Evolutionary conservation across 805 yeast genomes (phyloP).

Genomic region (Candida odintsovae): DNA sequence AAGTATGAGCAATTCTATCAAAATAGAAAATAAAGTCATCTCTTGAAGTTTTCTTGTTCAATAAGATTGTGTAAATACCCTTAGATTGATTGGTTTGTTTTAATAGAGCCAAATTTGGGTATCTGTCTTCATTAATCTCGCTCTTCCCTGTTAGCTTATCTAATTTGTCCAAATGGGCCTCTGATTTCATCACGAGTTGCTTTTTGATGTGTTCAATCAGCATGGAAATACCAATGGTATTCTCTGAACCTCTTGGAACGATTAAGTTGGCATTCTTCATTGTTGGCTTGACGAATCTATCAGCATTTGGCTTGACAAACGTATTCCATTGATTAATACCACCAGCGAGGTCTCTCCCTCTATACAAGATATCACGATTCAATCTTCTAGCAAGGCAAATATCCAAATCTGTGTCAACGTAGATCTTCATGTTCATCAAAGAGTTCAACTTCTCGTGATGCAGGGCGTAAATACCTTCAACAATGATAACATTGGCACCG

Average conservation of each 20-base stretch:
- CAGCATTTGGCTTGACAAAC: slow-evolving; percentile 91
- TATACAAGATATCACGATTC: slow-evolving; percentile 75
- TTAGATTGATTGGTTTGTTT: slow-evolving; percentile 55
- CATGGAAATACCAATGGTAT: slow-evolving; percentile 70
- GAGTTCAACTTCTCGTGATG: slow-evolving; percentile 63
- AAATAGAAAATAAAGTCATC: slow-evolving; percentile 85
- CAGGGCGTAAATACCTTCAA: slow-evolving; percentile 88
- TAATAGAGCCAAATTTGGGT: slow-evolving; percentile 23
- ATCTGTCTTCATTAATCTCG: slow-evolving; percentile 19
- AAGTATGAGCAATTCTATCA: slow-evolving; percentile 68
- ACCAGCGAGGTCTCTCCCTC: slow-evolving; percentile 82
- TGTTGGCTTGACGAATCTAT: slow-evolving; percentile 66
- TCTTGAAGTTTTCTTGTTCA: slow-evolving; percentile 48
- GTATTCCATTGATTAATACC: slow-evolving; percentile 84
- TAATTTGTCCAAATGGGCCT: slow-evolving; percentile 60
- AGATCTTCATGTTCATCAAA: slow-evolving; percentile 80
- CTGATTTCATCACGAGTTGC: slow-evolving; percentile 61
- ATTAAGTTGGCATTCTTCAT: slow-evolving; percentile 78
- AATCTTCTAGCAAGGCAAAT: slow-evolving; percentile 86
- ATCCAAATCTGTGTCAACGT: slow-evolving; percentile 91
- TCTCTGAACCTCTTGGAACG: slow-evolving; percentile 88
- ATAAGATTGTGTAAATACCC: slow-evolving; percentile 67
- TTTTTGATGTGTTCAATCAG: slow-evolving; percentile 74
- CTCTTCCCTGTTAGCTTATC: slow-evolving; percentile 44
- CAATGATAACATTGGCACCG: slow-evolving; percentile 89